These are phyloP conservation scores for Fusarium floridanum DNA, from an alignment of 2,329 filamentous ascomycete species.

Conservation along the genomic window DNA sequence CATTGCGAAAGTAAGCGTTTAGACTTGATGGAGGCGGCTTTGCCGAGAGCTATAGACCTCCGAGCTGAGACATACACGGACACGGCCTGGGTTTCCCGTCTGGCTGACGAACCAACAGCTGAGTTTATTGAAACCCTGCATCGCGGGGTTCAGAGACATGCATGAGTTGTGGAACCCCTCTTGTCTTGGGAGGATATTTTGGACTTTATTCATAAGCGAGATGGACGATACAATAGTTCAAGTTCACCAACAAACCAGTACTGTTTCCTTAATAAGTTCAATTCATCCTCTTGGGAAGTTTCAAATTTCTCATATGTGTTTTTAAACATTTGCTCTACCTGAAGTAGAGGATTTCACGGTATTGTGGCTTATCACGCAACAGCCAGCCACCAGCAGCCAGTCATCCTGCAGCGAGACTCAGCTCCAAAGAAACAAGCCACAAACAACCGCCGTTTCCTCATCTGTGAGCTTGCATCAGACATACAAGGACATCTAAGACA, in stretches of 20 bases:
- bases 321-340: not conserved
- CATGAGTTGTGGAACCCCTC: not conserved
- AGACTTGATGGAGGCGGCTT: not conserved
- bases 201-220: not conserved
- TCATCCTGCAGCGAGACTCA: not conserved
- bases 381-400: not conserved
- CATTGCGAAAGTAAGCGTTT: not conserved
- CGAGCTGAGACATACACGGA: not conserved
- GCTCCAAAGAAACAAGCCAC: not conserved
- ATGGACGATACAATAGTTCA: too few relatives aligned
- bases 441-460: not conserved
- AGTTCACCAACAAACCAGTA: too few relatives aligned
- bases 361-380: not conserved
- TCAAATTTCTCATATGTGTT: not conserved
- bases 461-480: not conserved
- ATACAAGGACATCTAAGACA: not conserved
- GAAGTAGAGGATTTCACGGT: not conserved
- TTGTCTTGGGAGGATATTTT: not conserved
- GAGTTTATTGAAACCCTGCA: not conserved
- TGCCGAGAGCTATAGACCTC: not conserved
- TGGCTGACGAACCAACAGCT: not conserved
- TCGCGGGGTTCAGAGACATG: not conserved
- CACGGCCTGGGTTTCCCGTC: not conserved
- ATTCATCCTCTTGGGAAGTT: not conserved
- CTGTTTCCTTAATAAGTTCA: too few relatives aligned